A percentile compares a stretch with the other conserved stretches of the same genome.
These are phyloP conservation scores for Garcia nutans DNA, from an alignment of 345 rosid species.

Conservation along the genomic window DNA sequence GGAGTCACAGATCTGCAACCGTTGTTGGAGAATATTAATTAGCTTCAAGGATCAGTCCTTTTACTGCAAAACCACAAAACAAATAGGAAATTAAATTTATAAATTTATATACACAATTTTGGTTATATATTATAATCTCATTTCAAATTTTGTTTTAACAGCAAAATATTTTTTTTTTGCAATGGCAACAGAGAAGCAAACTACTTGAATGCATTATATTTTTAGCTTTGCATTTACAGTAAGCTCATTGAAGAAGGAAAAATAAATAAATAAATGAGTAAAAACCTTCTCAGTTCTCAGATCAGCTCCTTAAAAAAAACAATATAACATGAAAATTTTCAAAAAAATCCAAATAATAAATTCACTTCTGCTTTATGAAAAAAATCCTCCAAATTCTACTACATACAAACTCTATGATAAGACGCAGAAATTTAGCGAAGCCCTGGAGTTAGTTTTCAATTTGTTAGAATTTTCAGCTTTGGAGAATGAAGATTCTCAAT, in stretches of 20 bases:
- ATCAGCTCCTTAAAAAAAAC: constrained; percentile 2
- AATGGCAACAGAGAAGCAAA: neutral
- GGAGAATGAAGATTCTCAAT: neutral
- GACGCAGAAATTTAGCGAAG: neutral
- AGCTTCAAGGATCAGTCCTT: constrained; percentile 30
- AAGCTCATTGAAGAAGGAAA: neutral
- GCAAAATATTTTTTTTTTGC: neutral
- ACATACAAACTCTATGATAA: neutral
- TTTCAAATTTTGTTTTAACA: neutral
- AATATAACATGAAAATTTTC: neutral
- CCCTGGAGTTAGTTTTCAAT: neutral
- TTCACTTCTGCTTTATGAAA: neutral
- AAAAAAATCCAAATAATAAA: neutral
- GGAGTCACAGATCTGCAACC: constrained; percentile 36
- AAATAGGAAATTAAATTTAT: neutral
- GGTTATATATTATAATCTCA: neutral
- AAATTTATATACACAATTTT: neutral
- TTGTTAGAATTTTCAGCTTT: neutral
- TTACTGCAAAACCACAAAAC: constrained; percentile 21
- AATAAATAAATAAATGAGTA: neutral
- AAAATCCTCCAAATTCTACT: neutral
- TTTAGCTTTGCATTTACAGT: neutral
- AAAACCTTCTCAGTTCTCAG: neutral
- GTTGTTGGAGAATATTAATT: constrained; percentile 14
- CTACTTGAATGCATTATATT: neutral